Evolutionary conservation across 331 rosid species (phyloP), one percentile per base, ranked within the genome.

Genomic region (Telfairia occidentalis): DNA sequence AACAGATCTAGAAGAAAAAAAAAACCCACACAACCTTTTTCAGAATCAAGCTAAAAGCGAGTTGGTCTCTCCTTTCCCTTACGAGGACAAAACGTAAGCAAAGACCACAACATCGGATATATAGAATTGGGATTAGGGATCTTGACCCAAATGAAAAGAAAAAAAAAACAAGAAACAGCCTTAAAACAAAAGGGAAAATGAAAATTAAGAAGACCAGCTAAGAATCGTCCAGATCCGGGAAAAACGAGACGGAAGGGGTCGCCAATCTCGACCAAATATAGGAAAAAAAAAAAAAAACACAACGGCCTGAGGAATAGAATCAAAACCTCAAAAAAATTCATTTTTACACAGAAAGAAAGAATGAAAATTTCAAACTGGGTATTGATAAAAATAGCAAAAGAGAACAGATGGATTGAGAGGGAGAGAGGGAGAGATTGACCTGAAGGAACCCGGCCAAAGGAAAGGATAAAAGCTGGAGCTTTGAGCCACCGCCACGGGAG

Each of bases 401-500:
- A 71, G 52, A 46, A 9, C 9, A 72, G 76, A 70, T 8, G 29
- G 46, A 10, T 7, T 7, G 40, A 15, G 49, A 28, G 57, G n/a
- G 48, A n/a, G 5, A 60, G 49, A 52, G 9, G 35, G 37, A 73
- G 35, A 52, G 2, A 35, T 21, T 40, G 15, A 32, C 77, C 42
- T 46, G 75, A 71, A 71, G 75, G 75, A 71, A 48, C 29, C 59
- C 59, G 4, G 5, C 11, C 3, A 16, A 1, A 46, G 1, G 18
- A 48, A 71, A 43, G 29, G 57, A 64, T 64, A 9, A 28, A 46
- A 71, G 75, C 75, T 71, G 75, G 75, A 71, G 75, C 60, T 46
- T 26, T 9, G 29, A 71, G 75, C 75, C 75, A 29, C 75, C 75
- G 57, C 75, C 75, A 70, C 15, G 75, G 60, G 75, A 71, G 75